phyloP scores from a whole-genome alignment of 2,329 filamentous ascomycete species.

The Chaetomium strumarium region DNA sequence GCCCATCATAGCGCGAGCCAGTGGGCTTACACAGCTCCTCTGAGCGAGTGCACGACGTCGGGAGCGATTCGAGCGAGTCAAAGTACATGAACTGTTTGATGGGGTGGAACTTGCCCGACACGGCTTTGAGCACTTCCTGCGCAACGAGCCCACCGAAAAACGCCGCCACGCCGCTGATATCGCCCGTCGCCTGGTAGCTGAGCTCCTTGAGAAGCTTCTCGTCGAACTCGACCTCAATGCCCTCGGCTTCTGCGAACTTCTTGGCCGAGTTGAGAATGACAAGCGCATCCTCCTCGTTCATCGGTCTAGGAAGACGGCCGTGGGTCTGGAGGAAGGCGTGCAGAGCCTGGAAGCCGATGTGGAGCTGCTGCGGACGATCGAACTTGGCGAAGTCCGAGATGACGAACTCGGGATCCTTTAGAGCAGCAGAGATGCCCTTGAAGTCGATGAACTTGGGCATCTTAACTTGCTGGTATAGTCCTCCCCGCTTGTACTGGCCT shows the following conservation, averaged over 20 bases:
- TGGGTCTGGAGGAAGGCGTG: constrained; percentile 76
- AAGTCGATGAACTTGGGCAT: constrained; percentile 95
- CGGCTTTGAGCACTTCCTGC: constrained; percentile 92
- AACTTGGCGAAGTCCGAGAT: constrained; percentile 98
- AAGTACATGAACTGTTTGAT: constrained; percentile 96
- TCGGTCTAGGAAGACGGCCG: constrained; percentile 70
- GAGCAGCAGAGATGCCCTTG: constrained; percentile 67
- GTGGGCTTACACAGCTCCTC: constrained; percentile 84
- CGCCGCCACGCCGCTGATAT: constrained; percentile 86
- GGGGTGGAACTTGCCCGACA: constrained; percentile 97
- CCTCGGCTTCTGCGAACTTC: constrained; percentile 66
- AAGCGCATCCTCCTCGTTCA: constrained; percentile 77
- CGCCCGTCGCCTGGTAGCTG: constrained; percentile 88
- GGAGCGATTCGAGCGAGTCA: constrained; percentile 93
- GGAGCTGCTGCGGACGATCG: constrained; percentile 85
- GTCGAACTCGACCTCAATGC: constrained; percentile 76
- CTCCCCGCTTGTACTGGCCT: constrained; percentile 81
- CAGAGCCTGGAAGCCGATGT: constrained; percentile 86
- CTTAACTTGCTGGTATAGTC: constrained; percentile 93
- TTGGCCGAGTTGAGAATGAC: constrained; percentile 72
- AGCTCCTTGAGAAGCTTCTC: constrained; percentile 91
- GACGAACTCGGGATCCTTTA: constrained; percentile 83
- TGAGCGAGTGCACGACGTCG: constrained; percentile 65
- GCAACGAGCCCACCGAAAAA: constrained; percentile 92
- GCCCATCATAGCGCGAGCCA: constrained; percentile 86